phyloP scores from a whole-genome alignment of 1,284 basidiomycete genomes.

The Mycena sp. region DNA sequence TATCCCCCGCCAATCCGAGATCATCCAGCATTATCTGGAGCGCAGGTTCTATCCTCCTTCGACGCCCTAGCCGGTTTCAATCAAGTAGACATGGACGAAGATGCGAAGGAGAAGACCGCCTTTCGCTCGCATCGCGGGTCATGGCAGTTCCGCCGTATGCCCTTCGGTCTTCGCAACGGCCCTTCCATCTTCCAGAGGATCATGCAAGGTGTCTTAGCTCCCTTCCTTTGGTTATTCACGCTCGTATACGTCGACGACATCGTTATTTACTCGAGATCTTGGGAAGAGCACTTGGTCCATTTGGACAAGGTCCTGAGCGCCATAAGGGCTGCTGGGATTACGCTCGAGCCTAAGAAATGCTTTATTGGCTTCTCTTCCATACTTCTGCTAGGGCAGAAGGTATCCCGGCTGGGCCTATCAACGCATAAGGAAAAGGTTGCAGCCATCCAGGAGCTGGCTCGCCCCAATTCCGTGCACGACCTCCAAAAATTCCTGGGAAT shows the following conservation, averaged over 20 bases:
- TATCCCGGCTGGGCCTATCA: conserved; percentile 39
- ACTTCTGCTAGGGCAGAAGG: conserved; percentile 43
- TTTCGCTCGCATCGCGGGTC: conserved; percentile 50
- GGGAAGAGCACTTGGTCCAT: conserved; percentile 45
- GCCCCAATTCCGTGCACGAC: conserved; percentile 35
- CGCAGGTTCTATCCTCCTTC: conserved; percentile 44
- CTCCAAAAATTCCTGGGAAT: conserved; percentile 41
- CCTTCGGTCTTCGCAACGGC: conserved; percentile 51
- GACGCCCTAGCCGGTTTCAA: conserved; percentile 52
- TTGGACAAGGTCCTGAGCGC: conserved; percentile 43
- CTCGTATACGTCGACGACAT: conserved; percentile 52
- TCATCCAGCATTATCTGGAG: conserved; percentile 45
- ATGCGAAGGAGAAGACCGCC: conserved; percentile 46
- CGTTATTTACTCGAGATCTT: conserved; percentile 43
- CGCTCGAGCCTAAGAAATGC: conserved; percentile 46
- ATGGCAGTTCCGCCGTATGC: conserved; percentile 52
- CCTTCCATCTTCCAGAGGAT: conserved; percentile 51
- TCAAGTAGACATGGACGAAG: conserved; percentile 43
- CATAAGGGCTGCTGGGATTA: conserved; percentile 40
- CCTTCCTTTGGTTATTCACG: conserved; percentile 49
- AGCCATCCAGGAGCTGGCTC: conserved; percentile 31
- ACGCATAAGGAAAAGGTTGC: conserved; percentile 32
- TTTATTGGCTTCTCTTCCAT: conserved; percentile 44
- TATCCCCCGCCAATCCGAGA: conserved; percentile 48
- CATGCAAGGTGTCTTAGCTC: conserved; percentile 49